Conservation (phyloP, 2,329 filamentous ascomycete species). For the Thelonectria blattea region DNA sequence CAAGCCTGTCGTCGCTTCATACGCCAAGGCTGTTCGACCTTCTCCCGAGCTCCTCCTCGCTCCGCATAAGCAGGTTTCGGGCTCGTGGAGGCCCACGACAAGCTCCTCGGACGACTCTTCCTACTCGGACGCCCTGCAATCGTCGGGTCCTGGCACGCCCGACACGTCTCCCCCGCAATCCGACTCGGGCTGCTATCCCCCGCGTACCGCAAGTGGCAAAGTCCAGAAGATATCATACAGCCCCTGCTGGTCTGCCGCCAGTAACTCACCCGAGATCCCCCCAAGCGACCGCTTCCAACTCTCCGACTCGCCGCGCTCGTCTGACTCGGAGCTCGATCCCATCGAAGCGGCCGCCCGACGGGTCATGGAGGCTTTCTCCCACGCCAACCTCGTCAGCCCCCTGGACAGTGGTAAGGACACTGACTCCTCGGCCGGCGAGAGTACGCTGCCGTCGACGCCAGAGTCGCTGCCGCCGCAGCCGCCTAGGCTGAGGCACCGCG, state of each 20-base stretch:
- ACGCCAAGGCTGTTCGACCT: conserved; percentile 2
- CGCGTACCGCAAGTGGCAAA: conserved; percentile 23
- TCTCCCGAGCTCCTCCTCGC: conserved; percentile 19
- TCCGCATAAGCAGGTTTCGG: conserved; percentile 11
- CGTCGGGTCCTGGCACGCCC: conserved; percentile 47
- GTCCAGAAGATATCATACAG: conserved; percentile 22
- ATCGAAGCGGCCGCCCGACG: conserved; percentile 42
- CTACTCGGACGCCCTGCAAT: conserved; percentile 47
- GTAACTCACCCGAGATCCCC: conserved; percentile 28
- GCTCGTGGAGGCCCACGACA: conserved; percentile 26
- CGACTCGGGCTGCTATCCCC: conserved; percentile 41
- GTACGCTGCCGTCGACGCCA: conserved; percentile 41
- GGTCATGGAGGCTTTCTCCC: conserved; percentile 42
- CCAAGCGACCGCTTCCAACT: conserved; percentile 30
- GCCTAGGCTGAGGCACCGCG: conserved; percentile 43
- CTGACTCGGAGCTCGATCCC: conserved; percentile 34
- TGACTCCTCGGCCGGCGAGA: conserved; percentile 22
- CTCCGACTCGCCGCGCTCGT: conserved; percentile 17
- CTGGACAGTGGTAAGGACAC: conserved; percentile 25
- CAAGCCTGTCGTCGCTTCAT: conserved; percentile 3
- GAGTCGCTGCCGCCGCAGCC: conserved; percentile 47
- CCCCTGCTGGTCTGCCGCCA: conserved; percentile 31
- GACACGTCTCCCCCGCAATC: conserved; percentile 50
- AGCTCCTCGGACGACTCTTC: conserved; percentile 49
- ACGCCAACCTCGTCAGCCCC: conserved; percentile 31